Conservation (phyloP, 257 asterid genomes). For the Salvia miltiorrhiza region DNA sequence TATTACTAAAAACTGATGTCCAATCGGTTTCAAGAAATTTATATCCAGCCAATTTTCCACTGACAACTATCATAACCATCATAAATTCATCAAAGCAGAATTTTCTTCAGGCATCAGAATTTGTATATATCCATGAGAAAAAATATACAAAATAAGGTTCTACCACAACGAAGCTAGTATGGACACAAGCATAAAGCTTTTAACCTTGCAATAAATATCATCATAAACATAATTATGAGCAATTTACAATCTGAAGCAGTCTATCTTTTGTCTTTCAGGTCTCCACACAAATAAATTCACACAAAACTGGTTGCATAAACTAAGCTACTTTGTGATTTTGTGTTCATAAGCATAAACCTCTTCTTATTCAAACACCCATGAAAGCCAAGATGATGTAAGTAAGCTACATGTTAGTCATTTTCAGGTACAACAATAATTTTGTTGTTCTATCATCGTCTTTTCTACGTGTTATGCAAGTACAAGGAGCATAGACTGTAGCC, state of each 20-base stretch:
- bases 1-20: background rate
- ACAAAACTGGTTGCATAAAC: background rate
- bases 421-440: background rate
- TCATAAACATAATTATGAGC: too few relatives aligned
- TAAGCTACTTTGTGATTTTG: conserved; percentile 1
- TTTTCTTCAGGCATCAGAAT: background rate
- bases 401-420: background rate
- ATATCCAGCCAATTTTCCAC: background rate
- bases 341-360: background rate
- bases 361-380: background rate
- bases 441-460: background rate
- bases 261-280: background rate
- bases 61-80: background rate
- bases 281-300: background rate
- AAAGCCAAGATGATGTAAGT: background rate
- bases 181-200: conserved; percentile 3
- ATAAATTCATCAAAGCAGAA: background rate
- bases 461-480: background rate
- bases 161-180: background rate
- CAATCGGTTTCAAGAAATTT: background rate
- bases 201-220: background rate
- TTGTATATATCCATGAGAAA: background rate
- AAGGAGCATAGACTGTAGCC: background rate
- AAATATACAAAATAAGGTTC: background rate
- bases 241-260: background rate